A percentile compares a stretch with the other conserved stretches of the same genome.
phyloP scores from a whole-genome alignment of 2,329 filamentous ascomycete genomes.

The Aspergillus japonicus region DNA sequence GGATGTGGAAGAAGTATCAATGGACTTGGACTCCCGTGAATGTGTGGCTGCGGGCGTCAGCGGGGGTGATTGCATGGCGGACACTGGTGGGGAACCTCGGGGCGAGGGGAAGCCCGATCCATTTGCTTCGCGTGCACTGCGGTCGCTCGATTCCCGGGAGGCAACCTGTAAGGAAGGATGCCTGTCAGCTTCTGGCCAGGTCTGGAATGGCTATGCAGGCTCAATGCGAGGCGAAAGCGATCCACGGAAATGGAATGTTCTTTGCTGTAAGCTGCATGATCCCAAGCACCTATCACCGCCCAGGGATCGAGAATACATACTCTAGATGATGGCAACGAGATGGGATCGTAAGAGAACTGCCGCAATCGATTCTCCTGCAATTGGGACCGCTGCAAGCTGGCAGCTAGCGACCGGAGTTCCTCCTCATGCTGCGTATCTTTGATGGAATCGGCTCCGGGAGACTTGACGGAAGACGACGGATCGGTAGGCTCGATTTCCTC shows the following conservation, averaged over 20 bases:
- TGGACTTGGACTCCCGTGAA: conserved; percentile 52
- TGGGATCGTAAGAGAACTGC: conserved; percentile 84
- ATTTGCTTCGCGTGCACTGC: conserved; percentile 56
- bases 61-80: conserved; percentile 80
- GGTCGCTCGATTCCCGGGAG: conserved; percentile 60
- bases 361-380: conserved; percentile 81
- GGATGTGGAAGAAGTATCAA: conserved; percentile 32
- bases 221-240: neutral
- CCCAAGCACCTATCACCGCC: neutral
- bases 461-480: conserved; percentile 24
- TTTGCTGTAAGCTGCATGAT: neutral
- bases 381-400: conserved; percentile 68
- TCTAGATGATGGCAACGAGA: conserved; percentile 69
- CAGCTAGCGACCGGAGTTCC: conserved; percentile 69
- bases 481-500: conserved; percentile 64
- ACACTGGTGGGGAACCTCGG: conserved; percentile 63
- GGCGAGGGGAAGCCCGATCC: conserved; percentile 67
- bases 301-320: conserved; percentile 30
- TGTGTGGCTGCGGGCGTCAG: conserved; percentile 80
- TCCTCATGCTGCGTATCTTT: conserved; percentile 49
- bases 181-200: conserved; percentile 11
- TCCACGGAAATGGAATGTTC: neutral
- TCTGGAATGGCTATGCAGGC: conserved; percentile 4
- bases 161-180: conserved; percentile 32
- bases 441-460: conserved; percentile 14